Evolutionary conservation across 2,329 filamentous ascomycete genomes (phyloP), one percentile per base, ranked within the genome.

Genomic region (Hypoxylon sp.): DNA sequence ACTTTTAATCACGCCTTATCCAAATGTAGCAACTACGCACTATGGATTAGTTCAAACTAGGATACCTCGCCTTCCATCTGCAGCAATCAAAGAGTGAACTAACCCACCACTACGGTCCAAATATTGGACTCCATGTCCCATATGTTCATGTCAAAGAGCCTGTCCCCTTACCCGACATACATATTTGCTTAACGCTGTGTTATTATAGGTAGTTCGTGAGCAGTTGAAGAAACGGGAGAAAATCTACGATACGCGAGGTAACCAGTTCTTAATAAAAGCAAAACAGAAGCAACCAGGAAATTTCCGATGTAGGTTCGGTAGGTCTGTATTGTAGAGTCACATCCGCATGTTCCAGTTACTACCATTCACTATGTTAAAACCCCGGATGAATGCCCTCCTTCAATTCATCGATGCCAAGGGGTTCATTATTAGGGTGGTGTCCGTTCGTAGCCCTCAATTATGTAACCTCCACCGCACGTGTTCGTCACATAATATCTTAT

Each of bases 401-500:
- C 39, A 62, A 60, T 56, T 58, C 62, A 34, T 37, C 51, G 7
- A 34, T 61, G 34, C 60, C 53, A 50, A 47, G 23, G 51, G 25
- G 48, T 41, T 23, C 29, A 27, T 43, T 30, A 51, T 66, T 58
- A 48, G 43, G 60, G 45, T 53, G 32, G 50, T 21, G 46, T 68
- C 63, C 47, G 53, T 68, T 68, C 59, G 54, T 50, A 48, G 21
- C 47, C 53, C 47, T 37, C 41, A 52, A 68, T 43, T 43, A 11
- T n/a, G n/a, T n/a, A 16, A 29, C 25, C 16, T 51, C 21, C 32
- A 12, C 21, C 57, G 39, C 61, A 54, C 52, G 19, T 37, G 29
- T 48, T 51, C 34, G 46, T 57, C 58, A 53, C 54, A 57, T 46
- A 41, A n/a, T n/a, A 8, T 46, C 51, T 76, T 72, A 75, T 61